Base-by-base conservation (phyloP, 495 filamentous ascomycete genomes). In the Trichodelitschia bisporula region DNA sequence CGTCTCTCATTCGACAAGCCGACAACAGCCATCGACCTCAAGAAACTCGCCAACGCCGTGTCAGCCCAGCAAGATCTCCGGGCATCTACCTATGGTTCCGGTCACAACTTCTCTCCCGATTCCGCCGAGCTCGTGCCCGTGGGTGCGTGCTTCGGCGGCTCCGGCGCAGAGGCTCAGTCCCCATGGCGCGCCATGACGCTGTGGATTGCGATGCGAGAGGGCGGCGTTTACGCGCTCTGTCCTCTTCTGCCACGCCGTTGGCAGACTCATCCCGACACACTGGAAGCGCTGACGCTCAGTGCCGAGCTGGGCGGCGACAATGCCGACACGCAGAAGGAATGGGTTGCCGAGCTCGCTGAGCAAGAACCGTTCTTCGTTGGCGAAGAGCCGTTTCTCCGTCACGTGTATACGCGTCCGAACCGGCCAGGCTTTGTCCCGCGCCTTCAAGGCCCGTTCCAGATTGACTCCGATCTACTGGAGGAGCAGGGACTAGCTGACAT, bases 121-220 rank as follows among this genome's bases (percentile, higher is more conserved):
- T 58, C 61, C 4, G 58, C 79, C 21, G 79, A 89, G 35, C 82
- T 91, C 74, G 73, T 84, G 38, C 74, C 83, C 9, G 77, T 75
- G 9, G 69, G 79, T 3, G 77, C 82, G 24, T 77, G 69, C 42
- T 90, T 92, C 50, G 74, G 72, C 0, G 69, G 69, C 13, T 67
- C 54, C 31, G 72, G 69, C 9, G 51, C 43, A 16, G 55, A 56
- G 20, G 58, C 51, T 18, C 77, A 82, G 30, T 66, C 77, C 40
- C 72, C 71, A 18, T 92, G 82, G 82, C 72, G 76, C 4, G 59
- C 77, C 10, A 90, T 86, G 78, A 89, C 82, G 2, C 53, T 92
- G 12, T 92, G 79, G 79, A 53, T 90, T 26, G 79, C 76, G 11
- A 92, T 90, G 78, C 60, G 57, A 19, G 72, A 75, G 16, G 82